Conservation (phyloP, 2,329 filamentous ascomycete species). For the Chrysoporthe austroafricana region DNA sequence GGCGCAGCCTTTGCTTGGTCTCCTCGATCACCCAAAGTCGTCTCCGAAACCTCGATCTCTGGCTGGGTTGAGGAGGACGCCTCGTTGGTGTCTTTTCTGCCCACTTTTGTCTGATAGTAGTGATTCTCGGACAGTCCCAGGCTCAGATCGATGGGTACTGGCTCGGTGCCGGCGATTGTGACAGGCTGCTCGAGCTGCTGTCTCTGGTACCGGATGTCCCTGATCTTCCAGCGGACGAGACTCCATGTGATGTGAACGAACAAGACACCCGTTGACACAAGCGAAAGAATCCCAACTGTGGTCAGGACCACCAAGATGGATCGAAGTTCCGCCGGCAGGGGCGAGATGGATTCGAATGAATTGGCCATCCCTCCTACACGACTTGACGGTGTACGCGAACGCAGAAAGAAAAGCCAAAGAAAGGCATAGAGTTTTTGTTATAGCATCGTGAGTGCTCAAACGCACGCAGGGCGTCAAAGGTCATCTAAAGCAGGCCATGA, state of each 20-base stretch:
- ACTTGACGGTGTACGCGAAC: neutral
- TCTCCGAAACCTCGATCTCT: slow-evolving; percentile 1
- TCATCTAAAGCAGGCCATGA: too few relatives aligned
- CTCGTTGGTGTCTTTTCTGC: neutral
- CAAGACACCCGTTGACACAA: slow-evolving; percentile 32
- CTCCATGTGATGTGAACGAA: slow-evolving; percentile 38
- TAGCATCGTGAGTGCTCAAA: neutral
- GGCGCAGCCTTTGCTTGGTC: neutral
- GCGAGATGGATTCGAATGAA: slow-evolving; percentile 29
- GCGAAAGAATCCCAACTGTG: slow-evolving; percentile 34
- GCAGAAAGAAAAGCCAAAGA: neutral
- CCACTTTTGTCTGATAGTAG: slow-evolving; percentile 29
- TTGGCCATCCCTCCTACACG: neutral
- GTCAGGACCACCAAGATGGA: slow-evolving; percentile 33
- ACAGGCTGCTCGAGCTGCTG: neutral
- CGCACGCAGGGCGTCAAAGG: neutral
- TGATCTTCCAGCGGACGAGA: slow-evolving; percentile 36
- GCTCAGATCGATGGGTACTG: slow-evolving; percentile 31
- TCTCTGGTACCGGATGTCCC: slow-evolving; percentile 17
- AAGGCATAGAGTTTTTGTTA: neutral
- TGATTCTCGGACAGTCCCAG: slow-evolving; percentile 36
- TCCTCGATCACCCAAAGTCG: neutral
- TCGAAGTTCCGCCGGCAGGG: slow-evolving; percentile 33
- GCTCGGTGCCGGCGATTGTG: neutral
- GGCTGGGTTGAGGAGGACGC: neutral